These are phyloP conservation scores for Onygenales sp. DNA, from an alignment of 2,329 filamentous ascomycete species.

Conservation along the genomic window DNA sequence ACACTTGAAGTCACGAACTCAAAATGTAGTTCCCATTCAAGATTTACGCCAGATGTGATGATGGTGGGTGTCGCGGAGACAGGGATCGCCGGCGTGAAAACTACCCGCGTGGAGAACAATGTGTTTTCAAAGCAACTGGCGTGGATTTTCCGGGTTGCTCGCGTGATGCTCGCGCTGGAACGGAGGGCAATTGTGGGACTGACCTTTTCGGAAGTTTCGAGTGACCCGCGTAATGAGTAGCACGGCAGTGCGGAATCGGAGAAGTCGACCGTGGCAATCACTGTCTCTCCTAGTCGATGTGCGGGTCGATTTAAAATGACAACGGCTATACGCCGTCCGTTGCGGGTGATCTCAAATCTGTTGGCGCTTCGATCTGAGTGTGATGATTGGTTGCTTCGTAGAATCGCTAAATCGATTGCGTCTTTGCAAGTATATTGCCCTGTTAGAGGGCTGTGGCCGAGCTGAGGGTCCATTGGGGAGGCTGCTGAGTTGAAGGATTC, in stretches of 20 bases:
- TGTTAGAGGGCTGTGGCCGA: slow-evolving; percentile 37
- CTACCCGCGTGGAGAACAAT: slow-evolving; percentile 66
- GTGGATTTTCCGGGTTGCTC: slow-evolving; percentile 76
- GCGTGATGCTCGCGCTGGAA: slow-evolving; percentile 73
- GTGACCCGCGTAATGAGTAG: slow-evolving; percentile 72
- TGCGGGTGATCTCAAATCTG: slow-evolving; percentile 87
- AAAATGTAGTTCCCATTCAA: slow-evolving; percentile 82
- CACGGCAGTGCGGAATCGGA: slow-evolving; percentile 65
- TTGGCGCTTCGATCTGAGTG: slow-evolving; percentile 73
- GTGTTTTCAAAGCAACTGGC: slow-evolving; percentile 71
- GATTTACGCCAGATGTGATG: slow-evolving; percentile 73
- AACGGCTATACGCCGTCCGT: slow-evolving; percentile 82
- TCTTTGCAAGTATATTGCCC: slow-evolving; percentile 55
- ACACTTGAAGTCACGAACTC: slow-evolving; percentile 77
- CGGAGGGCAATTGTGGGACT: slow-evolving; percentile 72
- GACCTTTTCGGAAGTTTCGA: slow-evolving; percentile 81
- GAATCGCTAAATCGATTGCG: slow-evolving; percentile 80
- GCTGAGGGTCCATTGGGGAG: slow-evolving; percentile 58
- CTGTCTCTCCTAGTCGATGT: slow-evolving; percentile 79
- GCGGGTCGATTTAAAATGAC: slow-evolving; percentile 81
- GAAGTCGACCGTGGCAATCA: slow-evolving; percentile 80
- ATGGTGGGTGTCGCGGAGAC: slow-evolving; percentile 80
- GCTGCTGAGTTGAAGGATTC: slow-evolving; percentile 52
- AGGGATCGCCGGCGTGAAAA: slow-evolving; percentile 78
- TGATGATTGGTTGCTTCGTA: slow-evolving; percentile 63